Conservation (phyloP, 768 basidiomycete species). For the Boletus rubescentipes region DNA sequence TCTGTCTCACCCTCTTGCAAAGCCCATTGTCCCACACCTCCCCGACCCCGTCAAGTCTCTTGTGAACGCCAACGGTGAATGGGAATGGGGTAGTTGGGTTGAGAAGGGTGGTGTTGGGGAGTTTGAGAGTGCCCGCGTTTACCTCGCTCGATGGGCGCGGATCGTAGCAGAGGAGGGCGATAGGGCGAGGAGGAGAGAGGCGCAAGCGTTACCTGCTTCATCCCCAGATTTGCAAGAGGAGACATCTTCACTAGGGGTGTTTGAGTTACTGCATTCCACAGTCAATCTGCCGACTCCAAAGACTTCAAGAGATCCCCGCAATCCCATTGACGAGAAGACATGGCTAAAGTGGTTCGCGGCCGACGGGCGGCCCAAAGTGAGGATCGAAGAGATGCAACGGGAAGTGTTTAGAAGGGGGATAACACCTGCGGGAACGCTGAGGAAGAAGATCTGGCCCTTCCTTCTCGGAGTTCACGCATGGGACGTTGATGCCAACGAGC, state of each 20-base stretch:
- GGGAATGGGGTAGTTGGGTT: conserved; percentile 92
- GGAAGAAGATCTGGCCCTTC: conserved; percentile 89
- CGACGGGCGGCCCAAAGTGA: conserved; percentile 65
- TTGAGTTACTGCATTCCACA: conserved; percentile 79
- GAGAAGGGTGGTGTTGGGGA: conserved; percentile 92
- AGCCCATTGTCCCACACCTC: conserved; percentile 93
- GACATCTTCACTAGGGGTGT: conserved; percentile 77
- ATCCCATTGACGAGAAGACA: conserved; percentile 69
- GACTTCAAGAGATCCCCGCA: conserved; percentile 74
- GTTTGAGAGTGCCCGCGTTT: conserved; percentile 94
- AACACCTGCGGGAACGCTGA: conserved; percentile 46
- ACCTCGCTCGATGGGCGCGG: conserved; percentile 95
- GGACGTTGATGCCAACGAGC: conserved; percentile 63
- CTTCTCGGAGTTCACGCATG: conserved; percentile 83
- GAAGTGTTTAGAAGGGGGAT: conserved; percentile 82
- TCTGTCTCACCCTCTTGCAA: conserved; percentile 91
- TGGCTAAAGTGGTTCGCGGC: conserved; percentile 81
- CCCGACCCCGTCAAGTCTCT: conserved; percentile 92
- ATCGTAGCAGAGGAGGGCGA: conserved; percentile 99
- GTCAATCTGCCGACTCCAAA: conserved; percentile 81
- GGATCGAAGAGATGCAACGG: conserved; percentile 65
- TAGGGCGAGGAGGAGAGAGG: conserved; percentile 77
- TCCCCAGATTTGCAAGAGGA: conserved; percentile 54
- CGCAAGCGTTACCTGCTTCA: conserved; percentile 60
- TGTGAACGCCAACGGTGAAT: conserved; percentile 86